Base-by-base conservation (phyloP, 805 yeast species). In the Tetrapisispora nanseiensis region DNA sequence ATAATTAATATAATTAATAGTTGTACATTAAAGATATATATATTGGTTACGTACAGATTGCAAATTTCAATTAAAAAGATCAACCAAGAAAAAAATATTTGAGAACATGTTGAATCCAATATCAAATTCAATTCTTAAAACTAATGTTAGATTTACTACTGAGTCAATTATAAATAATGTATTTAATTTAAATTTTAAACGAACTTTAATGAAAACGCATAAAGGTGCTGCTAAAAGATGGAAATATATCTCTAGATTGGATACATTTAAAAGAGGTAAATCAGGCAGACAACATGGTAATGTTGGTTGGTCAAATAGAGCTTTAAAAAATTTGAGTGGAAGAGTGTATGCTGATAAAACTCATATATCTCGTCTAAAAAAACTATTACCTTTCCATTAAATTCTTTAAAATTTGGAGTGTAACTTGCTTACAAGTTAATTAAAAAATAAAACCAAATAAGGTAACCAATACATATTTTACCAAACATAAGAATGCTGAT, bases 241-340 rank as follows among this genome's bases (percentile, higher is more conserved):
- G 79, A 37, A 27, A 26, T 31, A 21, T 16, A 28, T 31, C 11
- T 22, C 37, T 2, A 23, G 18, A 13, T 86, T 83, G 2, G 67
- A 68, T 35, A 74, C 76, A n/a, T 80, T 70, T 63, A 74, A 78
- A 52, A 68, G 86, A 57, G 89, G 73, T 48, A 76, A 78, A 52
- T 82, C 94, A 18, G 95, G 95, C 10, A 76, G 95, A 67, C 82
- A 84, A 51, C 97, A 89, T 61, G 96, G 97, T 39, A 89, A 89
- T 56, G 85, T 87, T 1, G 89, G 95, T 19, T 89, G 92, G 82
- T 73, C 87, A 26, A 67, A 75, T 32, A 71, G 79, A 40, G 69
- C 74, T 21, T 64, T 82, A 55, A 68, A 75, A 46, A 72, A 71
- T 52, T 69, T 82, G 62, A 74, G 78, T 50, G 82, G 77, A 24